phyloP scores from a whole-genome alignment of 1,139 yeast genomes.

The Geotrichum klebahnii region DNA sequence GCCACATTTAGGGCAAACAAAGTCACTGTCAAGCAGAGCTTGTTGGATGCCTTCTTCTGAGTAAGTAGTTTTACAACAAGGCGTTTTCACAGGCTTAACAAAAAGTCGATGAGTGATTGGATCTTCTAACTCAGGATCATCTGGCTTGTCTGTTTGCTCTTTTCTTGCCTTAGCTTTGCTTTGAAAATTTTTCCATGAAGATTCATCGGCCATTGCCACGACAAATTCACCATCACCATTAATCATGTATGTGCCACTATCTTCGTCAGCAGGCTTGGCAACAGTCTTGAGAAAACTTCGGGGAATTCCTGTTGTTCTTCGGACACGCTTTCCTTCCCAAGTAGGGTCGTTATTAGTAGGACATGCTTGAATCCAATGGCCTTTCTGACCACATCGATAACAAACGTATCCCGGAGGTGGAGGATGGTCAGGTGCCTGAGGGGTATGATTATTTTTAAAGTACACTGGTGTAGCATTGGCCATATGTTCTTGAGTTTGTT shows the following conservation, averaged over 20 bases:
- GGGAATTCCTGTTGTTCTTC: slow-evolving; percentile 96
- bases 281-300: slow-evolving; percentile 83
- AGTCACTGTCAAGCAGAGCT: slow-evolving; percentile 72
- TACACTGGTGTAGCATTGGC: slow-evolving; percentile 47
- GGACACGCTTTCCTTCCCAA: slow-evolving; percentile 86
- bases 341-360: slow-evolving; percentile 91
- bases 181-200: slow-evolving; percentile 86
- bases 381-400: slow-evolving; percentile 93
- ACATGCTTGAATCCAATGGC: slow-evolving; percentile 94
- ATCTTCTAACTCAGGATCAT: slow-evolving; percentile 59
- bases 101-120: slow-evolving; percentile 60
- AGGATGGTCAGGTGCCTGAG: slow-evolving; percentile 53
- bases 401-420: slow-evolving; percentile 97
- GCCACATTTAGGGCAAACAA: slow-evolving; percentile 84
- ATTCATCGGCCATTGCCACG: slow-evolving; percentile 87
- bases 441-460: slow-evolving; percentile 32
- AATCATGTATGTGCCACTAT: slow-evolving; percentile 74
- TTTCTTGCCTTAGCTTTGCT: slow-evolving; percentile 44
- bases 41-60: slow-evolving; percentile 68
- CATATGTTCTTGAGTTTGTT: slow-evolving; percentile 86
- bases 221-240: slow-evolving; percentile 95
- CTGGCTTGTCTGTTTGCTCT: slow-evolving; percentile 42
- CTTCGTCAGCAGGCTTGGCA: slow-evolving; percentile 60
- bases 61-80: slow-evolving; percentile 65
- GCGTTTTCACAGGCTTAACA: slow-evolving; percentile 75